phyloP scores from a whole-genome alignment of 1,284 basidiomycete genomes.

The Ganoderma lingzhi region DNA sequence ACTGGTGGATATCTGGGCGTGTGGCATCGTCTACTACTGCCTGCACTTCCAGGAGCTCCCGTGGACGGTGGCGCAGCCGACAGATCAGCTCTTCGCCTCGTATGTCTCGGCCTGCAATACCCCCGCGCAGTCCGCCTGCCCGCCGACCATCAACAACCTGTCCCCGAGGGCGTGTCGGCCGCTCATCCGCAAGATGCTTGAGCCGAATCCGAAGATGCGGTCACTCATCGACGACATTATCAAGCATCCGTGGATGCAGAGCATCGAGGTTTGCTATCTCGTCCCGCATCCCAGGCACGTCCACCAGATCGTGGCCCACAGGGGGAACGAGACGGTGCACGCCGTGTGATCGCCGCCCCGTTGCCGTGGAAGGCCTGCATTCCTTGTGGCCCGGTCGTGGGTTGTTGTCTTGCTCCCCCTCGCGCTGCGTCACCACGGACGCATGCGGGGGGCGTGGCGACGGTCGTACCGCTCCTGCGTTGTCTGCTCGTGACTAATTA shows the following conservation, averaged over 20 bases:
- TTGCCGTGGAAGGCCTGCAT: slow-evolving; percentile 6
- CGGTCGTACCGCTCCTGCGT: slow-evolving; percentile 12
- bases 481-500: slow-evolving; percentile 20
- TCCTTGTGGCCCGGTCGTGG: slow-evolving; percentile 6
- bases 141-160: slow-evolving; percentile 88
- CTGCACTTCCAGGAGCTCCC: slow-evolving; percentile 97
- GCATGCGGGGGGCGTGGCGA: slow-evolving; percentile 15
- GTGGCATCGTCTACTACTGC: slow-evolving; percentile 98
- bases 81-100: slow-evolving; percentile 85
- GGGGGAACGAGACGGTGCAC: slow-evolving; percentile 40
- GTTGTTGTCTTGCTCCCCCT: neutral
- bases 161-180: slow-evolving; percentile 87
- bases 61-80: slow-evolving; percentile 92
- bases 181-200: slow-evolving; percentile 94
- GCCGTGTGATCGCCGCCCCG: slow-evolving; percentile 10
- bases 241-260: slow-evolving; percentile 83
- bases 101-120: slow-evolving; percentile 78
- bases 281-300: slow-evolving; percentile 69
- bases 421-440: slow-evolving; percentile 6
- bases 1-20: slow-evolving; percentile 97
- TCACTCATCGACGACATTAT: slow-evolving; percentile 87
- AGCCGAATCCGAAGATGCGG: slow-evolving; percentile 89
- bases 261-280: slow-evolving; percentile 80
- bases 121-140: slow-evolving; percentile 55
- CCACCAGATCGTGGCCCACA: slow-evolving; percentile 51